Conservation (phyloP, 2,329 filamentous ascomycete genomes). For the Sordariomycetes sp. region DNA sequence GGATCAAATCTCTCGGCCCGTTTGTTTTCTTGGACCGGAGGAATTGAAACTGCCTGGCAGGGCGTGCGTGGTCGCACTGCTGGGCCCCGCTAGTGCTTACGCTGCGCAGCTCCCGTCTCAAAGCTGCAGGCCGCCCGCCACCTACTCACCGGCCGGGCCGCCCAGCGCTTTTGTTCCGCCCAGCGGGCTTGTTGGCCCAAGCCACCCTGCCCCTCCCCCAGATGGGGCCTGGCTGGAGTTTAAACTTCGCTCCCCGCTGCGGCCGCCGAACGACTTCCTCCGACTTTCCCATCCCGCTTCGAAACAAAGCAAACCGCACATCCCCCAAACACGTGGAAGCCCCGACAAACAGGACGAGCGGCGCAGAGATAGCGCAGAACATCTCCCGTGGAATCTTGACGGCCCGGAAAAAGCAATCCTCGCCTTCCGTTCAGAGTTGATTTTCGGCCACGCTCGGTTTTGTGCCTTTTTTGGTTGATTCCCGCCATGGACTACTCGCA, state of each 20-base stretch:
- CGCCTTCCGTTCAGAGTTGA: neutral
- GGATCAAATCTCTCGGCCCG: neutral
- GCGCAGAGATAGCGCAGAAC: neutral
- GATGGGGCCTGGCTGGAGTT: neutral
- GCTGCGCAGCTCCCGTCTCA: neutral
- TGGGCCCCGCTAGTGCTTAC: neutral
- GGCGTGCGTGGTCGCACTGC: neutral
- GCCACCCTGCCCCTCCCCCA: neutral
- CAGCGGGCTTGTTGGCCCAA: neutral
- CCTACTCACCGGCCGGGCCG: neutral
- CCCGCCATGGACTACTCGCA: conserved; percentile 38
- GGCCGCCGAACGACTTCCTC: neutral
- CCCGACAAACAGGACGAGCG: neutral
- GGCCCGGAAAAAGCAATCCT: neutral
- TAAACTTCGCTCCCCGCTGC: neutral
- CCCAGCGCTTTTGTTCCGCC: neutral
- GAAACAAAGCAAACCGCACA: neutral
- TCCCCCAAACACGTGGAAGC: neutral
- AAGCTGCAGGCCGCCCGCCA: neutral
- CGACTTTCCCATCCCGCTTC: neutral
- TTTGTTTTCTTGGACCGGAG: neutral
- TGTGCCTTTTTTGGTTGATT: neutral
- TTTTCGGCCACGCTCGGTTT: no score
- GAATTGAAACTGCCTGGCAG: neutral
- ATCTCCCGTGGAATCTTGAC: neutral